phyloP scores from a whole-genome alignment of 139 green algal genomes.

The Chlamydomonas applanata region DNA sequence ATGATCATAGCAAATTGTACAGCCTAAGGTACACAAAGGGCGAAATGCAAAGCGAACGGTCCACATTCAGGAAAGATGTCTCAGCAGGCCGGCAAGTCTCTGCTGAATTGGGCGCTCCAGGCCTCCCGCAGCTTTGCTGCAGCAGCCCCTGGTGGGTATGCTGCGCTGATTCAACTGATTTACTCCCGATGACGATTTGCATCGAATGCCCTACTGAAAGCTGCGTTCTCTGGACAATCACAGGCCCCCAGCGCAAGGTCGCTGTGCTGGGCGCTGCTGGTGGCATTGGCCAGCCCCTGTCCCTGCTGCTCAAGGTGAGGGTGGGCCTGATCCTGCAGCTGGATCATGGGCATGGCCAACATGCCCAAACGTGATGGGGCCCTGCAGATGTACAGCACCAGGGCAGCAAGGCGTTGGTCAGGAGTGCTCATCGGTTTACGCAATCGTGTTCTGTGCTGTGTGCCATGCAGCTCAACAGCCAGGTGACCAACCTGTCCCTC shows the following conservation, averaged over 20 bases:
- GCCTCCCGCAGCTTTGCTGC: slow-evolving; percentile 23
- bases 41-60: too few species aligned
- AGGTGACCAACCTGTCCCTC: slow-evolving; percentile 46
- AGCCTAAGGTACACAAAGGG: too few species aligned
- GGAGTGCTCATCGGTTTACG: too few species aligned
- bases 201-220: slow-evolving; percentile 92
- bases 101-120: slow-evolving; percentile 13
- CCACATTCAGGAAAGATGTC: too few species aligned
- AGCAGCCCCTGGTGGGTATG: slow-evolving; percentile 9
- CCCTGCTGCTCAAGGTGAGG: slow-evolving; percentile 95
- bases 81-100: too few species aligned
- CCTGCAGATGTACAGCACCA: background rate
- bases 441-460: background rate
- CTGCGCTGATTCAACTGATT: slow-evolving; percentile 84
- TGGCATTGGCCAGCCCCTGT: slow-evolving; percentile 96
- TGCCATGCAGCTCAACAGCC: slow-evolving; percentile 52
- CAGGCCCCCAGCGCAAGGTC: slow-evolving; percentile 73
- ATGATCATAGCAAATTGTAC: too few species aligned
- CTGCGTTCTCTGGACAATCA: slow-evolving; percentile 78
- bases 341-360: background rate
- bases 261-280: slow-evolving; percentile 93
- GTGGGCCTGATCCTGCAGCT: slow-evolving; percentile 25
- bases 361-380: background rate
- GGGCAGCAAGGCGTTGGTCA: too few species aligned
- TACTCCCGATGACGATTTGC: slow-evolving; percentile 88